phyloP scores from a whole-genome alignment of 2,329 filamentous ascomycete species.

The Xylaria sp. region DNA sequence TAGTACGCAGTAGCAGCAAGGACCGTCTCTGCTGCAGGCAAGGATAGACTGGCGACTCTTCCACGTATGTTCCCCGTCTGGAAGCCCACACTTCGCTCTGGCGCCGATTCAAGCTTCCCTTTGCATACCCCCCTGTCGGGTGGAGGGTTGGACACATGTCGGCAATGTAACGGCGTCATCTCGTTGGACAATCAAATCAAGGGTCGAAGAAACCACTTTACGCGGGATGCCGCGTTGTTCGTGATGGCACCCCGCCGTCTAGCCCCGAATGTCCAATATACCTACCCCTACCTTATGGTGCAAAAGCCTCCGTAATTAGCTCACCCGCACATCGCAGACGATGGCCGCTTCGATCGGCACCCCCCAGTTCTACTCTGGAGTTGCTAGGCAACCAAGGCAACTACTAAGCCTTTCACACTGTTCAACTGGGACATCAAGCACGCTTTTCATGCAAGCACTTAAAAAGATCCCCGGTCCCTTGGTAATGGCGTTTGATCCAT shows the following conservation, averaged over 20 bases:
- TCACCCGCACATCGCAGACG: constrained; percentile 22
- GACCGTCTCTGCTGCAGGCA: neutral
- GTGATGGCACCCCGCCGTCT: constrained; percentile 26
- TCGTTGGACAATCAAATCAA: constrained; percentile 20
- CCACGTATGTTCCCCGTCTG: neutral
- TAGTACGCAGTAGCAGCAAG: too few relatives aligned
- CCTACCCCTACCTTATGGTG: neutral
- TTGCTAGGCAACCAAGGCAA: constrained; percentile 34
- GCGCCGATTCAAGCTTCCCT: neutral
- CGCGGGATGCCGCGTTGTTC: constrained; percentile 34
- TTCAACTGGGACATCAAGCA: constrained; percentile 20
- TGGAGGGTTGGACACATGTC: neutral
- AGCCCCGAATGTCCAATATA: constrained; percentile 18
- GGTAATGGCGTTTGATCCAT: constrained; percentile 20
- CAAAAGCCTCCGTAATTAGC: neutral
- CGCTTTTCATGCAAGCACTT: constrained; percentile 35
- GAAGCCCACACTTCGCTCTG: neutral
- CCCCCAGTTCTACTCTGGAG: constrained; percentile 15
- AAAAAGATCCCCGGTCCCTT: constrained; percentile 27
- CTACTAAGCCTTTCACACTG: constrained; percentile 26
- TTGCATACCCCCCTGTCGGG: neutral
- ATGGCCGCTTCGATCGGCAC: constrained; percentile 20
- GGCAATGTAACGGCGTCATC: constrained; percentile 8
- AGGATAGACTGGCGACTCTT: neutral
- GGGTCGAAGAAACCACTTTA: constrained; percentile 35